These are phyloP conservation scores for Spiraea crenata DNA, from an alignment of 331 rosid genomes.

Conservation along the genomic window DNA sequence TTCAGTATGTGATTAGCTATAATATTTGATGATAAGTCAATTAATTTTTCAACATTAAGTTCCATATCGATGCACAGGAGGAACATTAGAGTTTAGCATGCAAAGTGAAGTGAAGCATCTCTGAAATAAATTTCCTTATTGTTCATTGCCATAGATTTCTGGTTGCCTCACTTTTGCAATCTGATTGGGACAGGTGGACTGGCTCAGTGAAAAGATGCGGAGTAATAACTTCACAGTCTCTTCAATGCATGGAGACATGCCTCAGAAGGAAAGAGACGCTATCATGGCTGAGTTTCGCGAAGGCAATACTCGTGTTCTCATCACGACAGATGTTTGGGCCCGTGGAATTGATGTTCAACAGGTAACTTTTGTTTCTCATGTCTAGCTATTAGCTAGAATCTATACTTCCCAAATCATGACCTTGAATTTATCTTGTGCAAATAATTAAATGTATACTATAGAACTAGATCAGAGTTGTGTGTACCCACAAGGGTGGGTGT, in stretches of 20 bases:
- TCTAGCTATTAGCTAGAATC: not conserved
- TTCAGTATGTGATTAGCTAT: not conserved
- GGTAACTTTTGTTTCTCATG: constrained; percentile 42
- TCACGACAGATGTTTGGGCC: constrained; percentile 99
- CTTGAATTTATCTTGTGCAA: not conserved
- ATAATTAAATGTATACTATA: not conserved
- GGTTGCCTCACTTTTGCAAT: constrained; percentile 2
- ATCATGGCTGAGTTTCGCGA: constrained; percentile 89
- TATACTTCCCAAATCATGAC: not conserved
- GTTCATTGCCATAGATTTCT: not conserved
- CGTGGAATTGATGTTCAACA: constrained; percentile 98
- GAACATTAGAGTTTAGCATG: not conserved
- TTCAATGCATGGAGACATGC: constrained; percentile 99
- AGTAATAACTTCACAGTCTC: constrained; percentile 89
- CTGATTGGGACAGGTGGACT: constrained; percentile 66
- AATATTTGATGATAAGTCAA: not conserved
- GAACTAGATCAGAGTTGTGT: not conserved
- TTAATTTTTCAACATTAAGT: too few relatives aligned
- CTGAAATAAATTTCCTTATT: not conserved
- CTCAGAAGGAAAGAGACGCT: constrained; percentile 95
- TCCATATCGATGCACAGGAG: not conserved
- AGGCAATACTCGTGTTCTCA: constrained; percentile 90
- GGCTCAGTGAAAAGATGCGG: constrained; percentile 98
- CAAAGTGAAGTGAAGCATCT: not conserved
- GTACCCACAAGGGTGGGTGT: not conserved